Base-by-base conservation (phyloP, 805 yeast species). In the Wickerhamiella dianesei region DNA sequence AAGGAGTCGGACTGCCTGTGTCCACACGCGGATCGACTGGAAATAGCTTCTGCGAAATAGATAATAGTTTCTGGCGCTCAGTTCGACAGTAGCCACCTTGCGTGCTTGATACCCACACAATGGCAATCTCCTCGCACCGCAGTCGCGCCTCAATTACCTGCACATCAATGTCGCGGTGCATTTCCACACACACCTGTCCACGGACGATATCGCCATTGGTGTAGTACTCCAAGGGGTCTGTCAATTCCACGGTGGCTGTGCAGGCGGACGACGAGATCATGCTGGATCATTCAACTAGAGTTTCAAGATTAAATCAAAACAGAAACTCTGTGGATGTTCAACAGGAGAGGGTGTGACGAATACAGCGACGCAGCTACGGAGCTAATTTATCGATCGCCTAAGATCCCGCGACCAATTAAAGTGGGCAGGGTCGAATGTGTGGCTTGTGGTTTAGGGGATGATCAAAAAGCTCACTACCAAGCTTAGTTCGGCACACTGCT, bases 41-140 rank as follows among this genome's bases (percentile, higher is more conserved):
- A 20, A 53, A 53, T 18, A 53, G 19, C 14, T 43, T 44, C 3
- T 37, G 18, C 5, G 35, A 16, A 16, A 48, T 18, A 1, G 49
- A 42, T 18, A 53, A 21, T 16, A 45, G 50, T 21, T 56, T 35
- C 37, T 37, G 32, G 13, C 43, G 46, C 44, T 52, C 56, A 4
- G 47, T 48, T 12, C 47, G 53, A 36, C 41, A 48, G 40, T 53
- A 45, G 18, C 55, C 51, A 9, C 56, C 56, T 18, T 53, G 55
- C 14, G 51, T 45, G 19, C 45, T 51, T 8, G 55, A 50, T 13
- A 53, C 55, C 55, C 53, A 49, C 2, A 53, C 56, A 17, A 37
- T 18, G 8, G 56, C 56, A 25, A 39, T 44, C 35, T 53, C 56
- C 41, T 53, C 56, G 41, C 56, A 53, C 2, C 55, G 44, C 22